Evolutionary conservation across 2,329 filamentous ascomycete species (phyloP), one percentile per base, ranked within the genome.

Genomic region (Dryadomyces sulphureus): DNA sequence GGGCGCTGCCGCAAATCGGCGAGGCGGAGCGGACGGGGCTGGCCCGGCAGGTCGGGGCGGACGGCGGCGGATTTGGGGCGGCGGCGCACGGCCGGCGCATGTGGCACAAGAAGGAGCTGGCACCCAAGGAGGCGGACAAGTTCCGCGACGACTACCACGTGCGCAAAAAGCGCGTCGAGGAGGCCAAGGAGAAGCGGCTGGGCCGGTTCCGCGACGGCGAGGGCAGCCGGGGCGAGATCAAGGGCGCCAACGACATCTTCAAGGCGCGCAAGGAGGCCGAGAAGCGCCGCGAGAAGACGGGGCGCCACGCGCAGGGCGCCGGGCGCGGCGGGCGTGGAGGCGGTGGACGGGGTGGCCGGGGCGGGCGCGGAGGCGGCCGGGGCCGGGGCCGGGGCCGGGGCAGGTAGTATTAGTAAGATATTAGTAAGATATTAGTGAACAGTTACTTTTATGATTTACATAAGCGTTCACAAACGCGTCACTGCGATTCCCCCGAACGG

Each of bases 121-220:
- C 88, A 47, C 92, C 93, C 52, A 96, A 95, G 72, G 79, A 86
- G 56, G 88, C 92, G 7, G 92, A 98, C 69, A 90, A 84, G 66
- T 90, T 76, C 63, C 75, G 92, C 50, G 88, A 90, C 61, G 90
- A 98, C 65, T 98, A 85, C 65, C 72, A 93, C 53, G 79, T 80
- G 60, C 81, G 84, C 67, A 94, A 92, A 79, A 89, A 89, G 79
- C 80, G 86, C 59, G 81, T 92, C 17, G 78, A 79, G 16, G 88
- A 88, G 59, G 89, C 90, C 40, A 84, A 83, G 65, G 85, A 95
- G 69, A 88, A 88, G 67, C 72, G 84, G 19, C 65, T 87, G 25
- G 85, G 84, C 43, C 73, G 77, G 51, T 90, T 81, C 67, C 77
- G 69, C 60, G 82, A 87, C 54, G 79, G 81, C 27, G 73, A 70